Conservation (phyloP, 2,329 filamentous ascomycete species). For the Rhynchosporium agropyri region DNA sequence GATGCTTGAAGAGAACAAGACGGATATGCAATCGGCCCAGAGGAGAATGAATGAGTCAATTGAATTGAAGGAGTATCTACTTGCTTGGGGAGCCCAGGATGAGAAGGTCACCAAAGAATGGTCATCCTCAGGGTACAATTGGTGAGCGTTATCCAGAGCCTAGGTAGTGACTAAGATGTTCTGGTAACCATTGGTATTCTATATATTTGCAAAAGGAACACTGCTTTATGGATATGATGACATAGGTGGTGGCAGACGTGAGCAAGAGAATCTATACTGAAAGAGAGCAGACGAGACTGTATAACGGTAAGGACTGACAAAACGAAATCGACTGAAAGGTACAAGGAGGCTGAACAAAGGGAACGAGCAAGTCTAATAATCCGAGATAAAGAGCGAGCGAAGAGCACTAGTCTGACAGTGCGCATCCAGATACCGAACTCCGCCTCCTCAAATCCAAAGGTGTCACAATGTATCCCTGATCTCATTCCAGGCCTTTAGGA, state of each 20-base stretch:
- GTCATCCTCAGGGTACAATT: conserved; percentile 1
- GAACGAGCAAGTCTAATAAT: conserved; percentile 3
- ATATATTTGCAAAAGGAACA: background rate
- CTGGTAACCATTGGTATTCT: conserved; percentile 2
- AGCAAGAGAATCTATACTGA: background rate
- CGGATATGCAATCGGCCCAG: conserved; percentile 1
- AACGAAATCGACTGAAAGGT: background rate
- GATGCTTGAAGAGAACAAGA: background rate
- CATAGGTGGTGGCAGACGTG: background rate
- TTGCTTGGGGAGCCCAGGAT: conserved; percentile 17
- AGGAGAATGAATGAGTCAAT: conserved; percentile 6
- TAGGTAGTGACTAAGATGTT: conserved; percentile 1
- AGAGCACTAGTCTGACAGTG: background rate
- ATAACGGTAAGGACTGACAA: conserved; percentile 8
- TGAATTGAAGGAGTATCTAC: conserved; percentile 11
- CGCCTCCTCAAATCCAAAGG: conserved; percentile 2
- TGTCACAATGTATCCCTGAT: conserved; percentile 7
- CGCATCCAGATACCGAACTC: background rate
- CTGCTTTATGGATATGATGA: background rate
- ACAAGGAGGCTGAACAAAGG: conserved; percentile 4
- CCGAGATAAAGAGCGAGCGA: background rate
- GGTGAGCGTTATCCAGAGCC: background rate
- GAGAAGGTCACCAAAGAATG: conserved; percentile 17
- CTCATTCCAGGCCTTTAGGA: conserved; percentile 6
- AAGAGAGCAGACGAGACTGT: background rate